A percentile compares a stretch with the other conserved stretches of the same genome.
phyloP scores from a whole-genome alignment of 176 grass and related monocot species.

The Ananas comosus region DNA sequence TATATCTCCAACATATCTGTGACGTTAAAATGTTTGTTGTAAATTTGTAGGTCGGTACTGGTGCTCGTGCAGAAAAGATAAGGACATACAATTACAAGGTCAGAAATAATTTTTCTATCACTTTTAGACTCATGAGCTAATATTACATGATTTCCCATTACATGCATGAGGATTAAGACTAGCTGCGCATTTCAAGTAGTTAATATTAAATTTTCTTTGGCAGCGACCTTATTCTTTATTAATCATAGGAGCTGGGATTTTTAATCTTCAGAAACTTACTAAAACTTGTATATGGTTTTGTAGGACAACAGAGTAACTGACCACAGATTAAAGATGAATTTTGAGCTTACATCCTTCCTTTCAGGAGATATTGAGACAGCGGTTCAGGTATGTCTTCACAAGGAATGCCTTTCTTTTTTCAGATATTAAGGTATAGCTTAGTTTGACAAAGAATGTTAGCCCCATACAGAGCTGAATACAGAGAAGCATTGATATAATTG shows the following conservation, averaged over 20 bases:
- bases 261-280: neutral
- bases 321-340: constrained; percentile 89
- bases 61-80: constrained; percentile 87
- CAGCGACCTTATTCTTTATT: neutral
- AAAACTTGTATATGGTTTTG: constrained; percentile 9
- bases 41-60: constrained; percentile 77
- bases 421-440: neutral
- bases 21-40: neutral
- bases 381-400: constrained; percentile 43
- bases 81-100: constrained; percentile 99
- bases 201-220: neutral
- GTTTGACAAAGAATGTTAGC: neutral
- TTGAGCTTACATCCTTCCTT: constrained; percentile 71
- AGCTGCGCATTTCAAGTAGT: neutral
- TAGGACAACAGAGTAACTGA: constrained; percentile 94
- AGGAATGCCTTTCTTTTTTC: constrained; percentile 3
- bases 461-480: too few species aligned
- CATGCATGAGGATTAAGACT: neutral
- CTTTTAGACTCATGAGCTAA: neutral
- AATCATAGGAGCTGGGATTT: neutral
- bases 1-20: neutral
- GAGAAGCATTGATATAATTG: too few species aligned
- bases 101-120: constrained; percentile 1
- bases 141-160: neutral
- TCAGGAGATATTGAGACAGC: constrained; percentile 73